Conservation (phyloP, 2,329 filamentous ascomycete genomes). For the Arthrinium phaeospermum region DNA sequence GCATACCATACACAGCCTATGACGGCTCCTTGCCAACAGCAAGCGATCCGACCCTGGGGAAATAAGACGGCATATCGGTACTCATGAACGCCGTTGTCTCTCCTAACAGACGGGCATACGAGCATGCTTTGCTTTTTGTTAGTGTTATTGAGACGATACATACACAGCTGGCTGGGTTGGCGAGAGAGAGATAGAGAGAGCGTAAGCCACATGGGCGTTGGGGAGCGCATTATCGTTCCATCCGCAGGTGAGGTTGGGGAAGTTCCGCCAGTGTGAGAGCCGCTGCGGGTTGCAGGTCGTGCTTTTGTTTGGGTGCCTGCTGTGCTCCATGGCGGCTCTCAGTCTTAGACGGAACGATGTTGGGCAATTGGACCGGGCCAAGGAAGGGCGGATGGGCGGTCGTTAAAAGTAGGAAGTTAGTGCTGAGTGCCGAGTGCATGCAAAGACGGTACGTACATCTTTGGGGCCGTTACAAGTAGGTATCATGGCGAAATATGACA, state of each 20-base stretch:
- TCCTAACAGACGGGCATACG: background rate
- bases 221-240: constrained; percentile 9
- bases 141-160: background rate
- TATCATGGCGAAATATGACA: background rate
- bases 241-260: constrained; percentile 11
- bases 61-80: background rate
- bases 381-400: background rate
- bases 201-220: background rate
- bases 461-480: background rate
- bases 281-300: background rate
- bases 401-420: constrained; percentile 7
- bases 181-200: background rate
- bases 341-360: background rate
- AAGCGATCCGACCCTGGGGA: background rate
- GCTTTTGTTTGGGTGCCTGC: background rate
- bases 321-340: background rate
- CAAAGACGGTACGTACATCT: background rate
- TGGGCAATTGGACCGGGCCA: background rate
- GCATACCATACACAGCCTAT: background rate
- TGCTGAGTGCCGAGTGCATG: background rate
- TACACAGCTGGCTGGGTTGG: background rate
- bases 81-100: background rate
- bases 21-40: background rate
- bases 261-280: background rate
- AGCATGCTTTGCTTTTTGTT: background rate